A percentile compares a stretch with the other conserved stretches of the same genome.
Evolutionary conservation across 139 green algal species (phyloP).

Genomic region (Asterochloris sp.): DNA sequence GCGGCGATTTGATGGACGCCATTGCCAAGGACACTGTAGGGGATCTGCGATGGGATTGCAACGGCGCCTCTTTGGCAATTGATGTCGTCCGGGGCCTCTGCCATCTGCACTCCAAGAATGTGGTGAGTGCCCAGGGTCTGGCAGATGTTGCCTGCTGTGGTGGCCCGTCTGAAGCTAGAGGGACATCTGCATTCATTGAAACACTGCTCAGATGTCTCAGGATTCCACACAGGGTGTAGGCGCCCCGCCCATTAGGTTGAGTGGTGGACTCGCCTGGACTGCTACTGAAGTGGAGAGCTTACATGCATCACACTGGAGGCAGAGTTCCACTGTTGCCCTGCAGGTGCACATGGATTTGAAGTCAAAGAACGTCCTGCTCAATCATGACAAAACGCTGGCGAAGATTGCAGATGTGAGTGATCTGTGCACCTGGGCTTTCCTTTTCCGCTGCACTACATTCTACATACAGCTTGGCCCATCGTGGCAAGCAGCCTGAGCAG

Average conservation of each 20-base stretch:
- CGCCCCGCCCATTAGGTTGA: background rate
- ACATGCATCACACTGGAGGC: background rate
- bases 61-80: conserved; percentile 1
- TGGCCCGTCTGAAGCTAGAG: background rate
- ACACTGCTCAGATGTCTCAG: background rate
- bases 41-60: conserved; percentile 8
- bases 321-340: background rate
- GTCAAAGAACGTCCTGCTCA: conserved; percentile 17
- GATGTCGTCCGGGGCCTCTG: conserved; percentile 4
- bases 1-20: conserved; percentile 5
- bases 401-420: conserved; percentile 16
- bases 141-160: background rate
- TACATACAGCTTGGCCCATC: no score
- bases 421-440: no score
- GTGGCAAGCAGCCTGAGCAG: no score
- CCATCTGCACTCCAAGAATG: conserved; percentile 4
- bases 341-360: conserved; percentile 20
- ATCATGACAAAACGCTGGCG: conserved; percentile 1
- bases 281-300: no score
- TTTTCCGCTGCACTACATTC: no score
- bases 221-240: background rate
- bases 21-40: background rate
- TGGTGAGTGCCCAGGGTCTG: background rate
- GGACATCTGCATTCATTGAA: no score
- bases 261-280: no score